Evolutionary conservation across 139 green algal genomes (phyloP).

Genomic region (Prasinococcaceae sp.): DNA sequence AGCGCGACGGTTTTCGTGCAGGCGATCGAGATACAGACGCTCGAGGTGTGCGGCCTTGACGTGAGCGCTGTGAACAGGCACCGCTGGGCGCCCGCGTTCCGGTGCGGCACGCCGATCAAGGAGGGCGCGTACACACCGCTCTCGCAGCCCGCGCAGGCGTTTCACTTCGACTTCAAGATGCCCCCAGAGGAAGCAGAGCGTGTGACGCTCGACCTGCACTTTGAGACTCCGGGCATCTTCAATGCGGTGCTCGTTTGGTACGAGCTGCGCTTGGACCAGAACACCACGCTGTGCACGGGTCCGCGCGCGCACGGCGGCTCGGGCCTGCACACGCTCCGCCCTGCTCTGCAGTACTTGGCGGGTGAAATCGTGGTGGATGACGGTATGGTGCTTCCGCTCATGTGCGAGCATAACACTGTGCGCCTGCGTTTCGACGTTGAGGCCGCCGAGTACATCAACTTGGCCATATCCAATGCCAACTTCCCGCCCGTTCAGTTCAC

Average conservation of each 20-base stretch:
- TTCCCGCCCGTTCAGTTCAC: constrained; percentile 48
- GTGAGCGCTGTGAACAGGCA: constrained; percentile 39
- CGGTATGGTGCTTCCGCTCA: constrained; percentile 33
- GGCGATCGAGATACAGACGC: constrained; percentile 35
- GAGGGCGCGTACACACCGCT: constrained; percentile 28
- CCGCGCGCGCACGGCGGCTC: not conserved
- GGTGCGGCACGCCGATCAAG: constrained; percentile 21
- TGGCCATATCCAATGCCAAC: constrained; percentile 35
- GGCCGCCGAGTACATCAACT: constrained; percentile 41
- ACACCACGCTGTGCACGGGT: constrained; percentile 15
- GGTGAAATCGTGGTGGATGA: constrained; percentile 30
- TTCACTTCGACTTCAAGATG: constrained; percentile 49
- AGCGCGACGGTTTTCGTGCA: constrained; percentile 47
- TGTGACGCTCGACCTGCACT: constrained; percentile 43
- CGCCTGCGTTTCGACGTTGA: constrained; percentile 44
- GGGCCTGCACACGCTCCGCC: constrained; percentile 29
- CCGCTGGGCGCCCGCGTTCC: constrained; percentile 40
- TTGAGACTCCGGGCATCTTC: constrained; percentile 20
- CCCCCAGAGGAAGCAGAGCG: constrained; percentile 28
- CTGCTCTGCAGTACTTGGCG: constrained; percentile 54
- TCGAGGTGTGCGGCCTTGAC: constrained; percentile 35
- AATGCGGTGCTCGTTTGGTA: constrained; percentile 30
- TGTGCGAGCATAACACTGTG: constrained; percentile 54
- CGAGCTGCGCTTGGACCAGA: constrained; percentile 14
- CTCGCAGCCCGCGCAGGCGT: constrained; percentile 32